Evolutionary conservation across 164 flowering plant genomes (phyloP), one percentile per base, ranked within the genome.

Genomic region (Magnolia kwangsiensis): DNA sequence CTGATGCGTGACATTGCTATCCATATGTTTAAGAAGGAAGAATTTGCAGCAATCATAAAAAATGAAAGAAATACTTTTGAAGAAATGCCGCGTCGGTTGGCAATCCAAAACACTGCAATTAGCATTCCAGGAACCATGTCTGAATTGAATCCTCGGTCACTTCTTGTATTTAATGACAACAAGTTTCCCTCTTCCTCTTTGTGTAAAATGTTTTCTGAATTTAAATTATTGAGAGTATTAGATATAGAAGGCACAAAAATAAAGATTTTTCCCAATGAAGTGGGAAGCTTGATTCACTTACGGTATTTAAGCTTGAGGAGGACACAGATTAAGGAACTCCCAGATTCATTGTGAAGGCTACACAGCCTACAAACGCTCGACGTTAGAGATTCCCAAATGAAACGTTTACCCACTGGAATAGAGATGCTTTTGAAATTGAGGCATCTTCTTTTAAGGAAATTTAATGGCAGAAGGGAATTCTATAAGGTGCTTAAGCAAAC

Each of bases 331-430:
- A 5, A 37, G 7, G 7, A 64, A 74, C 81, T 88, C 69, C 90
- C 90, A 1, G 67, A 78, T 37, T 77, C 88, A 7, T 77, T 88
- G 8, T 82, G 75, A 63, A 83, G 67, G 73, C 85, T 86, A 1
- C 37, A 51, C 10, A 85, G 77, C 68, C 69, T 88, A 1, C 86
- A 88, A 69, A 85, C 83, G 5, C 70, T 86, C 65, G 89, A 88
- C 74, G 67, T 86, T 5, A 74, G 84, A 67, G 69, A 80, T 11
- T 81, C 89, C 18, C 21, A 61, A 18, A 20, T 88, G 13, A 55
- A 77, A 67, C 75, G 27, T n/a, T 64, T 88, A 3, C 86, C 85
- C 7, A 64, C 4, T 20, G 81, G 75, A 19, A 72, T 86, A 65
- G 21, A 76, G 10, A 80, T 74, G 51, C 73, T 84, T 58, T 19